phyloP scores from a whole-genome alignment of 345 rosid genomes.

The Nephelium lappaceum region DNA sequence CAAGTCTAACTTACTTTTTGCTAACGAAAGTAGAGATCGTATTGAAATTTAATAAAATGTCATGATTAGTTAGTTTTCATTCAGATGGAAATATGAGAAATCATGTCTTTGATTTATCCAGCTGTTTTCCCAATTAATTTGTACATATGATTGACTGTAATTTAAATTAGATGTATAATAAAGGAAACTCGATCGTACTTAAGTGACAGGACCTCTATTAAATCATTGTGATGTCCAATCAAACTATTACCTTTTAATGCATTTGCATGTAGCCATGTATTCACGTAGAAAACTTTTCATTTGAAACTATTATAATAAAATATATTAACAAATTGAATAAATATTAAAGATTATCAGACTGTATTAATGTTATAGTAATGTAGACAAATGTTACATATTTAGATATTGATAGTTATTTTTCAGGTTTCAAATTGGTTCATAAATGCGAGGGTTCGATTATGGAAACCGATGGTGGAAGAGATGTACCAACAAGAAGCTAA shows the following conservation, averaged over 20 bases:
- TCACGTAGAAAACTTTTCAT: neutral
- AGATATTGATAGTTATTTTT: neutral
- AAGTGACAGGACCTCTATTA: neutral
- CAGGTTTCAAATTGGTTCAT: conserved; percentile 99
- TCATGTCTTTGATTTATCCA: neutral
- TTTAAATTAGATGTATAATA: no score
- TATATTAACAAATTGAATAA: no score
- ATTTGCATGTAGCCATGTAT: neutral
- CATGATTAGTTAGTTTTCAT: neutral
- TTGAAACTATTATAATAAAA: no score
- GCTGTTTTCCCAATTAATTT: neutral
- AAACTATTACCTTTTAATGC: neutral
- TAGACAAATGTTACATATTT: no score
- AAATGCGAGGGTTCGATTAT: conserved; percentile 95
- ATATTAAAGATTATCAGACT: no score
- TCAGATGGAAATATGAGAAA: neutral
- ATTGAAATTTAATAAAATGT: neutral
- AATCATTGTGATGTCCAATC: neutral
- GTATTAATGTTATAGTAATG: no score
- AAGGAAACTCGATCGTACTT: neutral
- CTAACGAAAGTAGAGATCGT: neutral
- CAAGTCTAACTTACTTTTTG: neutral
- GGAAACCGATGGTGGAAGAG: conserved; percentile 99
- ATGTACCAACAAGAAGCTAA: conserved; percentile 93
- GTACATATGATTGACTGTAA: neutral